Conservation (phyloP, 176 grass and related monocot genomes). For the Alopecurus myosuroides region DNA sequence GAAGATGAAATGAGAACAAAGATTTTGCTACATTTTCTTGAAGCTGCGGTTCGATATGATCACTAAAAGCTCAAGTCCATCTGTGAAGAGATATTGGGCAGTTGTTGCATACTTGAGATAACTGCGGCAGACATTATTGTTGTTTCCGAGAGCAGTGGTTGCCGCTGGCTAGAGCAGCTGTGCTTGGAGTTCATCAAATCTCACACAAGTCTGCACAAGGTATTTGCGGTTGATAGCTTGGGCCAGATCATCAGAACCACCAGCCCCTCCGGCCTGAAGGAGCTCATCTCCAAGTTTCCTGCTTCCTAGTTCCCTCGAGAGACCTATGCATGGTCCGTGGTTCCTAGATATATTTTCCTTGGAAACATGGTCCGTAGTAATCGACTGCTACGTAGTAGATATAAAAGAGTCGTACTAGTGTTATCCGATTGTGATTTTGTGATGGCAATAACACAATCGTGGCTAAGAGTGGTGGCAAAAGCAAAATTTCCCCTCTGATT, state of each 20-base stretch:
- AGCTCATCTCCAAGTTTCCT: background rate
- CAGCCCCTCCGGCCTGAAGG: background rate
- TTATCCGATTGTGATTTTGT: too few relatives aligned
- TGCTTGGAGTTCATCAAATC: background rate
- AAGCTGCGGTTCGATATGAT: background rate
- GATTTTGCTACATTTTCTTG: background rate
- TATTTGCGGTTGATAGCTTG: background rate
- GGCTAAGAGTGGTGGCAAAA: too few relatives aligned
- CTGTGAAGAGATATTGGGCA: background rate
- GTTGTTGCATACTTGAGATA: background rate
- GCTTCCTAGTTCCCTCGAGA: background rate
- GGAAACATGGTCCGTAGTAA: too few relatives aligned
- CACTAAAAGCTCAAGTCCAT: background rate
- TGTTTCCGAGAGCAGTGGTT: background rate
- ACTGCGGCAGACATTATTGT: background rate
- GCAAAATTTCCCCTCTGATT: too few relatives aligned
- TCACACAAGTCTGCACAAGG: background rate
- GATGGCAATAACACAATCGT: too few relatives aligned
- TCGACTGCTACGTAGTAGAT: too few relatives aligned
- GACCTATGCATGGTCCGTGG: background rate
- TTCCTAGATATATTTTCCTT: background rate
- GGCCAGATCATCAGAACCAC: background rate
- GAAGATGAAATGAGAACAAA: background rate
- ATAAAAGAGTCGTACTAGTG: too few relatives aligned
- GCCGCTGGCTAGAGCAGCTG: background rate